Evolutionary conservation across 441 rosid species (phyloP).

Genomic region (Breynia disticha): DNA sequence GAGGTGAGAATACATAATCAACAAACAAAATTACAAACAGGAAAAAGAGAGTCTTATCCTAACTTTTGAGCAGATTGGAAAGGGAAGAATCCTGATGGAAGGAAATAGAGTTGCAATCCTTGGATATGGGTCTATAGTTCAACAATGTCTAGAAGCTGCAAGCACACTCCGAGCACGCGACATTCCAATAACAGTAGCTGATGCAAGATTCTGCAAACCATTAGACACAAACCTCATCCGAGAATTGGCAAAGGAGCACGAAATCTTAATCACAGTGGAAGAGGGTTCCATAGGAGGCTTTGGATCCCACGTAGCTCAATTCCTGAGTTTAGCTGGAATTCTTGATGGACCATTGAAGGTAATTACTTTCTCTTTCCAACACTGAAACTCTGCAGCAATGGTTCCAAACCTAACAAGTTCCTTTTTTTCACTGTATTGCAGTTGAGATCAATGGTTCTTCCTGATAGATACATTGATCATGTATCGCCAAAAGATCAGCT

Average conservation of each 20-base stretch:
- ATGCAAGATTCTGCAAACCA: conserved; percentile 80
- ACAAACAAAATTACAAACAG: background rate
- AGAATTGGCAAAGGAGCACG: conserved; percentile 47
- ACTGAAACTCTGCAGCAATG: background rate
- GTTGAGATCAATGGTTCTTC: conserved; percentile 63
- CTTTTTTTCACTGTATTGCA: conserved; percentile 20
- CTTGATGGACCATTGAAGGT: conserved; percentile 66
- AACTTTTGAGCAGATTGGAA: conserved; percentile 40
- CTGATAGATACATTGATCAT: conserved; percentile 65
- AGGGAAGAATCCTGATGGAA: conserved; percentile 56
- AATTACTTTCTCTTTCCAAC: conserved; percentile 2
- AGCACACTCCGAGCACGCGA: conserved; percentile 27
- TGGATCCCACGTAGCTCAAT: conserved; percentile 56
- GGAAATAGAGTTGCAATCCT: conserved; percentile 52
- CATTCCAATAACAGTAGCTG: conserved; percentile 46
- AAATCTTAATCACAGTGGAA: conserved; percentile 50
- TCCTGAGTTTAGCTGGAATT: conserved; percentile 42
- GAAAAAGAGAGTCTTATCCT: conserved; percentile 2
- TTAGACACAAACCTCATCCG: conserved; percentile 48
- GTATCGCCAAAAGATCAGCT: conserved; percentile 54
- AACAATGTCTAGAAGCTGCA: conserved; percentile 49
- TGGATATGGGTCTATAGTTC: conserved; percentile 61
- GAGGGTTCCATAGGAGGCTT: conserved; percentile 71
- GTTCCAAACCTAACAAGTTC: conserved; percentile 10
- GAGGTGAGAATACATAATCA: conserved; percentile 31